A percentile compares a stretch with the other conserved stretches of the same genome.
Conservation (phyloP, 306 rosid genomes). For the Prunus dulcis region DNA sequence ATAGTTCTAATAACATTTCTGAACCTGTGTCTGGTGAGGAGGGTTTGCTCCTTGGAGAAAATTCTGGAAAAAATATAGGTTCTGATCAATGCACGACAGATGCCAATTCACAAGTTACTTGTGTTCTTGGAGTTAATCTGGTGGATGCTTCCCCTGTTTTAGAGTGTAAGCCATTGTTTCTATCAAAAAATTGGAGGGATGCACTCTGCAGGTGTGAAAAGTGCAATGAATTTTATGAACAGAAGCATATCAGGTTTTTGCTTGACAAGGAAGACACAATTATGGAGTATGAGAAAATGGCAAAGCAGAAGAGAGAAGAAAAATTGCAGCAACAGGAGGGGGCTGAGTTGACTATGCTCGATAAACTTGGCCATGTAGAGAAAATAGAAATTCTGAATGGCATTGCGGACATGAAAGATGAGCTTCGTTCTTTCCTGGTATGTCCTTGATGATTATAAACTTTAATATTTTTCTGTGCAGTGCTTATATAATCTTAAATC, state of each 20-base stretch:
- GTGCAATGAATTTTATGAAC: slow-evolving; percentile 52
- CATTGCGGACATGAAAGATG: slow-evolving; percentile 91
- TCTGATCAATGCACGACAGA: slow-evolving; percentile 24
- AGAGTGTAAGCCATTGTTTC: slow-evolving; percentile 69
- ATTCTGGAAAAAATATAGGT: slow-evolving; percentile 27
- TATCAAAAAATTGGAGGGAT: slow-evolving; percentile 81
- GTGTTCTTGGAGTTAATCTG: slow-evolving; percentile 62
- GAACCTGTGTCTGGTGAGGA: slow-evolving; percentile 36
- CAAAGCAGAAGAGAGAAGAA: slow-evolving; percentile 76
- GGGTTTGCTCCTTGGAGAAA: slow-evolving; percentile 35
- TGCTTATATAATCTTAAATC: background rate
- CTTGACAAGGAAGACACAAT: slow-evolving; percentile 86
- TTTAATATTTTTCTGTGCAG: background rate
- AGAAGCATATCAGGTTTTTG: slow-evolving; percentile 63
- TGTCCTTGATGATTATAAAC: background rate
- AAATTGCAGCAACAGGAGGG: slow-evolving; percentile 79
- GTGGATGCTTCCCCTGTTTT: slow-evolving; percentile 33
- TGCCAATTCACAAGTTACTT: slow-evolving; percentile 31
- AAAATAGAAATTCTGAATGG: slow-evolving; percentile 91
- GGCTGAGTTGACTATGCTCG: slow-evolving; percentile 60
- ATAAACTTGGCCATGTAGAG: slow-evolving; percentile 87
- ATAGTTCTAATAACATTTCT: slow-evolving; percentile 32
- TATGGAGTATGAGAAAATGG: slow-evolving; percentile 84
- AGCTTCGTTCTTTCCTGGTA: slow-evolving; percentile 85
- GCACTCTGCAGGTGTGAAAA: slow-evolving; percentile 74